Evolutionary conservation across 2,329 filamentous ascomycete genomes (phyloP).

Genomic region (Colletotrichum tabaci): DNA sequence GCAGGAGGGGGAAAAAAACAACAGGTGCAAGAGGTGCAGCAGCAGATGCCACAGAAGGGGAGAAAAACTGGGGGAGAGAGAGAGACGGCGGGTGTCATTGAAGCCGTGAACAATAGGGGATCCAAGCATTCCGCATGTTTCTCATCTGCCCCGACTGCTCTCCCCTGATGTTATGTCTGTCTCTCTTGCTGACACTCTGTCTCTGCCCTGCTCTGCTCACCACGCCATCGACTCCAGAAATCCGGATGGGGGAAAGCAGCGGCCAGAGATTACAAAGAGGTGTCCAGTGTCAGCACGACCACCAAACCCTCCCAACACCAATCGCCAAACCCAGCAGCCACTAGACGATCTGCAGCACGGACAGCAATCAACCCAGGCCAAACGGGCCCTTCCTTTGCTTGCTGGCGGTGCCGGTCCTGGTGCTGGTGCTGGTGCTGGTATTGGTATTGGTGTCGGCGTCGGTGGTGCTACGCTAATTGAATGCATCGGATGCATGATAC

Average conservation of each 20-base stretch:
- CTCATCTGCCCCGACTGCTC: background rate
- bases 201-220: background rate
- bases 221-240: slow-evolving; percentile 33
- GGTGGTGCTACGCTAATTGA: slow-evolving; percentile 19
- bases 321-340: slow-evolving; percentile 11
- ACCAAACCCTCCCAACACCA: slow-evolving; percentile 13
- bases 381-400: slow-evolving; percentile 2
- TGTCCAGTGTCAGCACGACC: slow-evolving; percentile 12
- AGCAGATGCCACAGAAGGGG: background rate
- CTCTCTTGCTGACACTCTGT: too few species aligned
- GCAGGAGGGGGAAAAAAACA: background rate
- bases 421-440: slow-evolving; percentile 14
- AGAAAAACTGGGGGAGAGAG: slow-evolving; percentile 25
- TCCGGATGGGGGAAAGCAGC: slow-evolving; percentile 39
- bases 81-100: slow-evolving; percentile 29
- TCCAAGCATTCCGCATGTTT: background rate
- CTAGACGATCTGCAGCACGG: slow-evolving; percentile 27
- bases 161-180: background rate
- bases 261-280: slow-evolving; percentile 32
- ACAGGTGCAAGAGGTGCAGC: background rate
- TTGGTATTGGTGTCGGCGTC: slow-evolving; percentile 3
- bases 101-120: slow-evolving; percentile 42
- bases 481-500: slow-evolving; percentile 15
- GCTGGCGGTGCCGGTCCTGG: background rate
- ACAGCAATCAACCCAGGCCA: slow-evolving; percentile 19